phyloP scores from a whole-genome alignment of 2,329 filamentous ascomycete genomes.

The Teratosphaeriaceae sp. region DNA sequence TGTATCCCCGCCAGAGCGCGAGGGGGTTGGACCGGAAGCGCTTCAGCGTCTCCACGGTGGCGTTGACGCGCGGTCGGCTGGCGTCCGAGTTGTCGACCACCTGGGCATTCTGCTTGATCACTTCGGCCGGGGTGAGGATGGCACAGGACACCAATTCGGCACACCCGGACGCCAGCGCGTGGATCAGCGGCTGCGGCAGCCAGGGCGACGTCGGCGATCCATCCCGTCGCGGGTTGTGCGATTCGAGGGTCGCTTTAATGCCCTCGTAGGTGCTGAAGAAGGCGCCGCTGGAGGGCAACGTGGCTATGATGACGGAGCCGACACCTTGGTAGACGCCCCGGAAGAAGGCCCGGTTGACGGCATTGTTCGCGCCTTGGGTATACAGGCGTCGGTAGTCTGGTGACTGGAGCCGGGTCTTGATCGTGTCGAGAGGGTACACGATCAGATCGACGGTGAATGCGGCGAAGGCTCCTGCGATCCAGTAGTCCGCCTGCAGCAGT shows the following conservation, averaged over 20 bases:
- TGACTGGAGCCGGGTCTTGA: constrained; percentile 81
- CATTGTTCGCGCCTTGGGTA: constrained; percentile 49
- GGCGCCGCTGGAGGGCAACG: constrained; percentile 78
- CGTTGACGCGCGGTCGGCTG: constrained; percentile 31
- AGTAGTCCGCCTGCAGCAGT: constrained; percentile 25
- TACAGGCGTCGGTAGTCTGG: constrained; percentile 66
- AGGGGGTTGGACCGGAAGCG: constrained; percentile 51
- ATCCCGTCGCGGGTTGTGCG: constrained; percentile 39
- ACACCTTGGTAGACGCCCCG: constrained; percentile 81
- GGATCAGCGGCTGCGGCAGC: constrained; percentile 62
- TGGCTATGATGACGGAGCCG: constrained; percentile 76
- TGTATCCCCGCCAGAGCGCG: constrained; percentile 64
- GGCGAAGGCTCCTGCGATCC: constrained; percentile 66
- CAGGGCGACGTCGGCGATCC: constrained; percentile 34
- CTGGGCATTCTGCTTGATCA: constrained; percentile 91
- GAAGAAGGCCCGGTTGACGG: constrained; percentile 52
- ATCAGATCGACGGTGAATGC: constrained; percentile 81
- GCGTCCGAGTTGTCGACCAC: constrained; percentile 52
- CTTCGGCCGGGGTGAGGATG: constrained; percentile 81
- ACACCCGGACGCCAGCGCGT: constrained; percentile 66
- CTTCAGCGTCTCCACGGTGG: constrained; percentile 51
- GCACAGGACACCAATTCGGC: constrained; percentile 81
- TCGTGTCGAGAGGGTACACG: constrained; percentile 80
- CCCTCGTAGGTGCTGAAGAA: constrained; percentile 90
- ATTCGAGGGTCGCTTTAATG: constrained; percentile 57